Percentiles rank a stretch among this genome's conserved stretches.
Conservation (phyloP, 331 rosid genomes). For the Ulmus americana region DNA sequence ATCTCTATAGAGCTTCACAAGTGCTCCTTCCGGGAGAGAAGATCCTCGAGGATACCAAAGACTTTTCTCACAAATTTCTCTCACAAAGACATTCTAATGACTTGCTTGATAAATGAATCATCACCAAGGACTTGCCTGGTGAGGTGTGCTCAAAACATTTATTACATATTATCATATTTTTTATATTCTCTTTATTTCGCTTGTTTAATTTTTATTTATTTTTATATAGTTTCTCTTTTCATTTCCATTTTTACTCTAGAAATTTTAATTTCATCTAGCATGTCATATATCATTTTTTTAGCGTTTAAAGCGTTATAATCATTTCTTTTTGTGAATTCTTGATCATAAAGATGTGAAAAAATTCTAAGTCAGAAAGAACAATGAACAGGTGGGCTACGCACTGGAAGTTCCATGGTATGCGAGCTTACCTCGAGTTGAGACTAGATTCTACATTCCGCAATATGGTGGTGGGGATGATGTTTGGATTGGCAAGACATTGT, state of each 20-base stretch:
- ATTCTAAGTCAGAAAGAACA: neutral
- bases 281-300: too few relatives aligned
- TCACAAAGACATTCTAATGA: constrained; percentile 43
- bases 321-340: too few relatives aligned
- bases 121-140: constrained; percentile 60
- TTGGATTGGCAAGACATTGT: constrained; percentile 96
- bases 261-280: too few relatives aligned
- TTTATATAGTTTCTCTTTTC: too few relatives aligned
- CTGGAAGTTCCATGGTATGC: constrained; percentile 80
- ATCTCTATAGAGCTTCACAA: constrained; percentile 60
- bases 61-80: constrained; percentile 49
- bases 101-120: constrained; percentile 81
- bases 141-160: constrained; percentile 43
- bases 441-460: constrained; percentile 70
- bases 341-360: too few relatives aligned
- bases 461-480: constrained; percentile 71
- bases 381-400: constrained; percentile 58
- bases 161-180: too few relatives aligned
- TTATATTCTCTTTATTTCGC: too few relatives aligned
- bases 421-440: constrained; percentile 66
- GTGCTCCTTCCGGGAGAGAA: constrained; percentile 59
- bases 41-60: constrained; percentile 59
- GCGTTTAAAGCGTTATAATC: too few relatives aligned
- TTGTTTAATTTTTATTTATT: too few relatives aligned
- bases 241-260: too few relatives aligned